These are phyloP conservation scores for Piedraia hortae DNA, from an alignment of 2,329 filamentous ascomycete genomes.

Conservation along the genomic window DNA sequence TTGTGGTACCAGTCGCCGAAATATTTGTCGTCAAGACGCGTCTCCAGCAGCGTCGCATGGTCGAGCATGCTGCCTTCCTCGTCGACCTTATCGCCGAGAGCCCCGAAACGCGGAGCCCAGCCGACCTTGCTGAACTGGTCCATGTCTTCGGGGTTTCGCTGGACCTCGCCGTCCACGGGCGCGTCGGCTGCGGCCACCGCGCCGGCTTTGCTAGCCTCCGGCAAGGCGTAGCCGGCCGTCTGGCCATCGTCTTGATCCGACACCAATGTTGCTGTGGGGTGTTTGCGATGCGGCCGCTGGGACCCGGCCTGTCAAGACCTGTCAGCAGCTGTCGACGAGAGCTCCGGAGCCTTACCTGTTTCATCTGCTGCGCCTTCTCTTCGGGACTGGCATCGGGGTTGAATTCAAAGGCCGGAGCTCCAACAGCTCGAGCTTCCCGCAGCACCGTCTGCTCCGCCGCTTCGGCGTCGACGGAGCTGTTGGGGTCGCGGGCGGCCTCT, in stretches of 20 bases:
- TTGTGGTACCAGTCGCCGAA: slow-evolving; percentile 99
- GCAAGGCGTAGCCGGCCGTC: slow-evolving; percentile 46
- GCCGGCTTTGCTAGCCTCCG: slow-evolving; percentile 41
- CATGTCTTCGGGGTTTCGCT: slow-evolving; percentile 28
- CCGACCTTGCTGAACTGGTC: slow-evolving; percentile 33
- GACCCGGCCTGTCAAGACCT: not conserved
- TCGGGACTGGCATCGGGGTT: slow-evolving; percentile 60
- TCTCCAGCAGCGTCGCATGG: slow-evolving; percentile 67
- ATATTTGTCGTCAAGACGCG: slow-evolving; percentile 61
- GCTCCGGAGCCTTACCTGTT: slow-evolving; percentile 28
- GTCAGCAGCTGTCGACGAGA: not conserved
- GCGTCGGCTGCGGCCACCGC: slow-evolving; percentile 26
- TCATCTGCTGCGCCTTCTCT: slow-evolving; percentile 57
- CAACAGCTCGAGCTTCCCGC: slow-evolving; percentile 50
- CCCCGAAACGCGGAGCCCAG: slow-evolving; percentile 71
- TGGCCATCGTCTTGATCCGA: slow-evolving; percentile 54
- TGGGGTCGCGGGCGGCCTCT: slow-evolving; percentile 46
- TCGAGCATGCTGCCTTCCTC: slow-evolving; percentile 44
- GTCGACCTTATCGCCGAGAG: slow-evolving; percentile 25
- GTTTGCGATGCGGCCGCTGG: slow-evolving; percentile 17
- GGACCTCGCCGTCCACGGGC: slow-evolving; percentile 21
- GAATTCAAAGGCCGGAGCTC: slow-evolving; percentile 58
- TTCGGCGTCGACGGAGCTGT: slow-evolving; percentile 37
- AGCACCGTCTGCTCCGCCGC: slow-evolving; percentile 49
- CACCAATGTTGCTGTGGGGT: slow-evolving; percentile 40